Conservation (phyloP, 257 asterid genomes). For the Catharanthus roseus region DNA sequence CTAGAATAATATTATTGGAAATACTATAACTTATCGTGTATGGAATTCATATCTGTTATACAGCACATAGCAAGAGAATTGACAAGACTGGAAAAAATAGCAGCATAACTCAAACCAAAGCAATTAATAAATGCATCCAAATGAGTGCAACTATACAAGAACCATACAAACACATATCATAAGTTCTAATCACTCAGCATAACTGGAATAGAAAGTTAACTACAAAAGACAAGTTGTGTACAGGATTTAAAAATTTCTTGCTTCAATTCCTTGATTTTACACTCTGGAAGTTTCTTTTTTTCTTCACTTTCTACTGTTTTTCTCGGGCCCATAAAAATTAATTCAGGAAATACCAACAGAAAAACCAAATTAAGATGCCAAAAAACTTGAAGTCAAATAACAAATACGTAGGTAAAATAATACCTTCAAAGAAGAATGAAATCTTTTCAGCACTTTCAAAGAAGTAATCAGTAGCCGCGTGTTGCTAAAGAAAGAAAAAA, state of each 20-base stretch:
- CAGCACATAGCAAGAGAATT: not conserved
- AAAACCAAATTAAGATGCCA: not conserved
- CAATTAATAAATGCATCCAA: not conserved
- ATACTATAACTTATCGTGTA: not conserved
- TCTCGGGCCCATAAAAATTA: not conserved
- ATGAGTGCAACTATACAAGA: not conserved
- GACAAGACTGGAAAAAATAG: not conserved
- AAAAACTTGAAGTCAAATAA: not conserved
- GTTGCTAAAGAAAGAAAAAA: slow-evolving; percentile 42
- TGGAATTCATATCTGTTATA: not conserved
- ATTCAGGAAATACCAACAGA: not conserved
- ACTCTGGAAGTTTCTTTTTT: not conserved
- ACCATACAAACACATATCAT: no score
- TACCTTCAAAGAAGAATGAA: slow-evolving; percentile 96
- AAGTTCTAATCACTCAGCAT: not conserved
- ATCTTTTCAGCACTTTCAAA: slow-evolving; percentile 88
- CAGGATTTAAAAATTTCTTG: slow-evolving; percentile 3
- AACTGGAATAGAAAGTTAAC: not conserved
- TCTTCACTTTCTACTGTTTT: not conserved
- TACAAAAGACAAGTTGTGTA: not conserved
- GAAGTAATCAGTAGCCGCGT: slow-evolving; percentile 68
- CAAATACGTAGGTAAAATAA: not conserved
- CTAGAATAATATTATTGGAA: not conserved
- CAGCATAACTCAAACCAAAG: not conserved
- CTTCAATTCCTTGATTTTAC: not conserved